Conservation (phyloP, 2,329 filamentous ascomycete genomes). For the Claviceps digitariae region DNA sequence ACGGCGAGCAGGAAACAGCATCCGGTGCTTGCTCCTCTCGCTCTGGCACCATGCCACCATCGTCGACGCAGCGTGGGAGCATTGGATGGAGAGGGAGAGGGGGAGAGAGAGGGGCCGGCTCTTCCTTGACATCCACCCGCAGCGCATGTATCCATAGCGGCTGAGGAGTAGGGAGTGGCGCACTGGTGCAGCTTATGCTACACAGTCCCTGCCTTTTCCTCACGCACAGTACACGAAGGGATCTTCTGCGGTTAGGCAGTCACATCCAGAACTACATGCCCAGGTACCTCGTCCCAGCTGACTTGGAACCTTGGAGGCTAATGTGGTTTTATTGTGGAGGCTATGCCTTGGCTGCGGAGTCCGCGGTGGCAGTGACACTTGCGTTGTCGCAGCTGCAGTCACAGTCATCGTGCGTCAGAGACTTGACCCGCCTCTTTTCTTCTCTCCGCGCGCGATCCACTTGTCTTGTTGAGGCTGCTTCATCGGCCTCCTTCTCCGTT, state of each 20-base stretch:
- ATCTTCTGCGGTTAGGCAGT: neutral
- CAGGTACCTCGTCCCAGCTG: no score
- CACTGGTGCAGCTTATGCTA: no score
- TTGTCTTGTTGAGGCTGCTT: neutral
- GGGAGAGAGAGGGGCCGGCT: neutral
- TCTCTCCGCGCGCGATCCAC: neutral
- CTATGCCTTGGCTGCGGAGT: neutral
- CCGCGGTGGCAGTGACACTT: neutral
- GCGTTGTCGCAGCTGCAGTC: neutral
- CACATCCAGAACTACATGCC: no score
- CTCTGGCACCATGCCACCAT: neutral
- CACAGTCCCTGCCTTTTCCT: no score
- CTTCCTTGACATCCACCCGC: neutral
- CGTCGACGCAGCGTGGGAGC: neutral
- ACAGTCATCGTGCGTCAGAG: neutral
- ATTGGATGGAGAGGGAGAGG: neutral
- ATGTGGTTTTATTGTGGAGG: no score
- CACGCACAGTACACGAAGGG: no score
- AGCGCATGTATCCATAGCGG: neutral
- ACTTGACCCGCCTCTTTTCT: neutral
- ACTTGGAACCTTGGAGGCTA: no score
- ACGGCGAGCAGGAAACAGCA: neutral
- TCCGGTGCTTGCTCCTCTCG: neutral
- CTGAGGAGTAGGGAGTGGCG: neutral
- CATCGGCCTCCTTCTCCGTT: neutral